Base-by-base conservation (phyloP, 164 flowering plant species). In the Warburgia ugandensis region DNA sequence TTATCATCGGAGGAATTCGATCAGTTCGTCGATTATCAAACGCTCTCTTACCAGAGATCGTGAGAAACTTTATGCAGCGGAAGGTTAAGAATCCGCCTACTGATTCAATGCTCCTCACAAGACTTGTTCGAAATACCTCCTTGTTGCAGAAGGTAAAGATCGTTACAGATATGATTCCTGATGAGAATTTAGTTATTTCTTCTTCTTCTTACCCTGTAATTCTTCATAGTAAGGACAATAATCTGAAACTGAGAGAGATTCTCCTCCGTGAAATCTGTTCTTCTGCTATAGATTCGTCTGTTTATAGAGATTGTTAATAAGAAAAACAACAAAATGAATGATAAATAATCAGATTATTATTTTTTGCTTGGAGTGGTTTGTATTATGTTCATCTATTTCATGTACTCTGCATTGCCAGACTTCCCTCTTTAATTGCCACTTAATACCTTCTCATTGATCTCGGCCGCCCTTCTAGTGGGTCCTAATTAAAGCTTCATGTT, bases 1-100 rank as follows among this genome's bases (percentile, higher is more conserved):
- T 78, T 5, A 14, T 84, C n/a, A 58, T 72, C 63, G 97, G 97
- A 6, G 96, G 89, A 6, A 66, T 62, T 11, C 62, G 84, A 8
- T 91, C 91, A 3, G 56, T 83, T 0, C 66, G 97, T 33, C 56
- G 92, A 16, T 47, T 90, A 7, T 65, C 89, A 0, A 67, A 39
- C 20, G 73, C 77, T 0, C 68, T 81, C 78, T n/a, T 77, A 50
- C 76, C 68, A 1, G 87, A 81, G 42, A 87, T 87, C 4, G 96
- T 74, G 1, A 62, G 83, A 25, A 68, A 62, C 0, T 44, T 80
- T 13, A 65, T 65, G 49, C 86, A 81, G 39, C 81, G 62, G 59
- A 86, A 79, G 75, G 62, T 56, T 57, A 81, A 67, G 66, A 61
- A 39, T 55, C 29, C 74, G 23, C 62, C 81, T 2, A 60, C 76